A percentile compares a stretch with the other conserved stretches of the same genome.
Conservation (phyloP, 2,329 filamentous ascomycete genomes). For the Paecilomyces niveus region DNA sequence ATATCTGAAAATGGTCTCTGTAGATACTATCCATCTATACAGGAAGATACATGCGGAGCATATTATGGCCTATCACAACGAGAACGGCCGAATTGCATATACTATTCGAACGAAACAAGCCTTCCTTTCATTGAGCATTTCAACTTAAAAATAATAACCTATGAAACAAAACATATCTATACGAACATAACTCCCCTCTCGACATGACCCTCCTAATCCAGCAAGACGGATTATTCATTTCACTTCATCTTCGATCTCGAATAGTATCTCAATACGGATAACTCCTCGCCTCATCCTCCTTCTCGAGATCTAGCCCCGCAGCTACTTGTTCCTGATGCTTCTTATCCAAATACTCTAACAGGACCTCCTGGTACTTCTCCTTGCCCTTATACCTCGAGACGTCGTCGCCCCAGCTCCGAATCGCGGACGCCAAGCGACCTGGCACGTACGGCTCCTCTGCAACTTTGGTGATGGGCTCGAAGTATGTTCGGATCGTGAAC, state of each 20-base stretch:
- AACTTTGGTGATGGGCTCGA: constrained; percentile 63
- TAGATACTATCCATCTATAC: neutral
- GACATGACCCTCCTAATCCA: no score
- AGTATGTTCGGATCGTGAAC: constrained; percentile 77
- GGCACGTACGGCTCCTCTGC: constrained; percentile 68
- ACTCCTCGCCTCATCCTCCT: constrained; percentile 52
- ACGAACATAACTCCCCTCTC: neutral
- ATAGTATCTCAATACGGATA: constrained; percentile 50
- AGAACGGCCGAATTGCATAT: neutral
- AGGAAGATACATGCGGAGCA: neutral
- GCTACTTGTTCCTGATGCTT: constrained; percentile 68
- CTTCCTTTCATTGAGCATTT: no score
- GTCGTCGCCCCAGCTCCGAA: constrained; percentile 75
- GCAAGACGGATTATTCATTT: neutral
- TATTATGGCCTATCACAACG: neutral
- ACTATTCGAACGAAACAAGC: no score
- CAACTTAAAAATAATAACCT: no score
- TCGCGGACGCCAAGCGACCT: constrained; percentile 66
- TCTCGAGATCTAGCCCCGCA: constrained; percentile 55
- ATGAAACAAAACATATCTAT: no score
- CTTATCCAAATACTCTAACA: constrained; percentile 68
- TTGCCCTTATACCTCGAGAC: constrained; percentile 71
- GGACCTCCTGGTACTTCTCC: constrained; percentile 63
- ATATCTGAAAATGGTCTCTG: neutral
- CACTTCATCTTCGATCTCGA: no score